Conservation (phyloP, 805 yeast genomes). For the Saccharomycopsis fermentans region DNA sequence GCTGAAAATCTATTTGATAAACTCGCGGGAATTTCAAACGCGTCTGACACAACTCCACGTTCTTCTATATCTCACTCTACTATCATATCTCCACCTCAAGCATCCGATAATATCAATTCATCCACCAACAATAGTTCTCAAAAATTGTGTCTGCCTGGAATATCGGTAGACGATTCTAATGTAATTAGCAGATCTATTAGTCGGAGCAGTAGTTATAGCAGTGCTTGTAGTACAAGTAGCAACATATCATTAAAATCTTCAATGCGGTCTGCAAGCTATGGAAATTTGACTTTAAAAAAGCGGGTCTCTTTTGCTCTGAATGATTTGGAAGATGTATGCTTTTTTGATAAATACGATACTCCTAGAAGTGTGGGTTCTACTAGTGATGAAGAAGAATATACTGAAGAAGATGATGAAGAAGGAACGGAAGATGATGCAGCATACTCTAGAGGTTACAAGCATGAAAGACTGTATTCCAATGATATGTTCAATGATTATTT, state of each 20-base stretch:
- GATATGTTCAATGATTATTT: background rate
- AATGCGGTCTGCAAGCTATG: background rate
- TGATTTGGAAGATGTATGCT: constrained; percentile 17
- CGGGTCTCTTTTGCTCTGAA: constrained; percentile 15
- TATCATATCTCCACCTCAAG: background rate
- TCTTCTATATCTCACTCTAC: background rate
- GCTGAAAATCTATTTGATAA: background rate
- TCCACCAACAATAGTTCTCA: background rate
- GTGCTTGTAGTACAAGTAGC: background rate
- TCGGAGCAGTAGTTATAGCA: background rate
- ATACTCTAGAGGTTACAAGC: constrained; percentile 2
- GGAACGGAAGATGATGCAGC: constrained; percentile 6
- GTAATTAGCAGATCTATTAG: background rate
- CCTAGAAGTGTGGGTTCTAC: constrained; percentile 17
- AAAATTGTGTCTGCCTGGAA: background rate
- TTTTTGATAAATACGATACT: constrained; percentile 17
- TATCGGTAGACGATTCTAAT: background rate
- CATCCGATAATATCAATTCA: too few species aligned
- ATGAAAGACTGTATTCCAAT: background rate
- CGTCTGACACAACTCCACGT: background rate
- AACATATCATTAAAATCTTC: background rate
- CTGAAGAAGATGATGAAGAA: constrained; percentile 6
- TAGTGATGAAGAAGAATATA: constrained; percentile 13
- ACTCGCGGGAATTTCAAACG: background rate
- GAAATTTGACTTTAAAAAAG: constrained; percentile 8